A percentile compares a stretch with the other conserved stretches of the same genome.
Evolutionary conservation across 2,329 filamentous ascomycete species (phyloP).

Genomic region (Fusarium transvaalense): DNA sequence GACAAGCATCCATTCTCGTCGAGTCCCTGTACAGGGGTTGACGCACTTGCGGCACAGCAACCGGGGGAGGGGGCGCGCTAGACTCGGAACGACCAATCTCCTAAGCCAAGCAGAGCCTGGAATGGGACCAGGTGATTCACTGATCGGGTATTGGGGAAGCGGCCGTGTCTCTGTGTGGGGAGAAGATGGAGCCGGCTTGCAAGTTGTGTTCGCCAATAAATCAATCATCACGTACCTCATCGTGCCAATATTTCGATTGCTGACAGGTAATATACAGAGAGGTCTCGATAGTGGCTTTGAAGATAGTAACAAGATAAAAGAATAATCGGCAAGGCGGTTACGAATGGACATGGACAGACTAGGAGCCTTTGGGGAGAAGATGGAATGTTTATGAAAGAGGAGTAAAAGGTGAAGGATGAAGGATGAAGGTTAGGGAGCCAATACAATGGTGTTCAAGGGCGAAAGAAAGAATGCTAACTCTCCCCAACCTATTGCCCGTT

Average conservation of each 20-base stretch:
- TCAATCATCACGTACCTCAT: constrained; percentile 36
- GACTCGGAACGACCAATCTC: constrained; percentile 20
- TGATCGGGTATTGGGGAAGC: constrained; percentile 28
- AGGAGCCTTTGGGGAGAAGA: neutral
- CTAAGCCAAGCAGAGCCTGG: constrained; percentile 28
- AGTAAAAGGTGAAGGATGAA: constrained; percentile 9
- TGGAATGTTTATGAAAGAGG: neutral
- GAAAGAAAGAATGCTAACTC: neutral
- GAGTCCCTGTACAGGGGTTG: constrained; percentile 20
- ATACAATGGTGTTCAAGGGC: neutral
- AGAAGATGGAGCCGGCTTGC: constrained; percentile 19
- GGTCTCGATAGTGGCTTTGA: neutral
- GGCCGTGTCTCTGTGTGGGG: constrained; percentile 28
- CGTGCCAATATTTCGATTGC: neutral
- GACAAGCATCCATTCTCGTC: constrained; percentile 29
- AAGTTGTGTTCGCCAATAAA: constrained; percentile 3
- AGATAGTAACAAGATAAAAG: neutral
- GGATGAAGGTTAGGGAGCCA: constrained; percentile 8
- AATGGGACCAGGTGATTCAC: constrained; percentile 33
- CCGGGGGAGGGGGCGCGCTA: constrained; percentile 33
- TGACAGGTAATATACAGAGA: neutral
- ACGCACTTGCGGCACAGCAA: constrained; percentile 37
- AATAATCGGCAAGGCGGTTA: neutral
- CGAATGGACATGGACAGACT: constrained; percentile 1
- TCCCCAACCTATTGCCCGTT: neutral